These are phyloP conservation scores for Uronychia setigera DNA, from an alignment of 73 alveolate species.

Conservation along the genomic window DNA sequence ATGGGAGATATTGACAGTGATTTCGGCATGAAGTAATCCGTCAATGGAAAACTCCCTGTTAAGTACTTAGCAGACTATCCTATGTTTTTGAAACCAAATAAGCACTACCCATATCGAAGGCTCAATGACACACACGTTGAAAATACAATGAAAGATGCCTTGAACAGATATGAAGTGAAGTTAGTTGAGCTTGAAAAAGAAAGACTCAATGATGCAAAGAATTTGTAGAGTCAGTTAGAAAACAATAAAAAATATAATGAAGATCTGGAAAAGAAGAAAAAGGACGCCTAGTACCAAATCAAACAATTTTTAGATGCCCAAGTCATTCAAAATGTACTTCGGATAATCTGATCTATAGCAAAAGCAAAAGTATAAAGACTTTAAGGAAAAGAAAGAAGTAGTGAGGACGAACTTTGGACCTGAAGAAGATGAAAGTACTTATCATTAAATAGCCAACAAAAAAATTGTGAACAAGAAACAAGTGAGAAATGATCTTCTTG, in stretches of 20 bases:
- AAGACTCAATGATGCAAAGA: neutral
- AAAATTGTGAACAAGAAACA: neutral
- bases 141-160: constrained; percentile 41
- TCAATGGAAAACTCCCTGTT: constrained; percentile 20
- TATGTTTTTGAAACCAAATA: constrained; percentile 39
- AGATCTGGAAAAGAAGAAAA: neutral
- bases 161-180: constrained; percentile 31
- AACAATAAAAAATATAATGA: neutral
- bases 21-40: neutral
- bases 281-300: constrained; percentile 3
- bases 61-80: constrained; percentile 47
- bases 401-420: constrained; percentile 36
- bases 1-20: neutral
- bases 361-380: neutral
- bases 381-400: constrained; percentile 3
- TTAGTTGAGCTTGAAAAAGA: constrained; percentile 14
- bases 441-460: neutral
- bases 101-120: constrained; percentile 46
- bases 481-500: neutral
- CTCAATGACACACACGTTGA: constrained; percentile 41
- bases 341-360: neutral
- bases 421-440: constrained; percentile 23
- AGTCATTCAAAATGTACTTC: neutral
- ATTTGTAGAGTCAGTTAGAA: neutral
- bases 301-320: constrained; percentile 5